Evolutionary conservation across 768 basidiomycete genomes (phyloP).

Genomic region (Cantharellus cinnabarinus): DNA sequence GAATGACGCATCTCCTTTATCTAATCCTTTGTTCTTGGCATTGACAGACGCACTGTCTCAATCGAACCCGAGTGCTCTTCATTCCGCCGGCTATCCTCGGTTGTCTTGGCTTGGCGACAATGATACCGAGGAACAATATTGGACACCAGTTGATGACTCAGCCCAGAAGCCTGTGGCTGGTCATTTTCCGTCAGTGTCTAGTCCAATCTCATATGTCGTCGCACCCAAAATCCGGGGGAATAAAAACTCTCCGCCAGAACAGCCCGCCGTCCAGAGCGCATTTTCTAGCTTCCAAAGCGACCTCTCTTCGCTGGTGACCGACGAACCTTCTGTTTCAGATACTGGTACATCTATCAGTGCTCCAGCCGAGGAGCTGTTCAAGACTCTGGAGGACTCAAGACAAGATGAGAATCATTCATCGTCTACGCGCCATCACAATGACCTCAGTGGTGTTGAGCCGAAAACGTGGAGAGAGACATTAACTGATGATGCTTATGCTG

Average conservation of each 20-base stretch:
- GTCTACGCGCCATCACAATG: neutral
- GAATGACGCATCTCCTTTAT: neutral
- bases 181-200: neutral
- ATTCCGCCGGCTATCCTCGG: neutral
- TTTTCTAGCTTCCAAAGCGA: neutral
- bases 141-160: neutral
- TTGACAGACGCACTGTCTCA: neutral
- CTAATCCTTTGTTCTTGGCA: neutral
- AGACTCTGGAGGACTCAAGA: neutral
- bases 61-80: neutral
- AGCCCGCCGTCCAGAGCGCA: neutral
- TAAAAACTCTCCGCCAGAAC: too few species aligned
- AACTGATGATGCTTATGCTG: slow-evolving; percentile 15
- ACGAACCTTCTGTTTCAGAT: neutral
- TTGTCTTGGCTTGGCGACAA: neutral
- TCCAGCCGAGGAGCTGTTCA: neutral
- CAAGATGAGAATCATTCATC: neutral
- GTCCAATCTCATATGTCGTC: neutral
- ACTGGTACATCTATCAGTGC: neutral
- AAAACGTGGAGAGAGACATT: neutral
- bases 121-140: neutral
- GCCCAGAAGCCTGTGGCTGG: neutral
- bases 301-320: neutral
- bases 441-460: neutral
- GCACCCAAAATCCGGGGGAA: neutral